Evolutionary conservation across 768 basidiomycete genomes (phyloP).

Genomic region (Lentinula aciculospora): DNA sequence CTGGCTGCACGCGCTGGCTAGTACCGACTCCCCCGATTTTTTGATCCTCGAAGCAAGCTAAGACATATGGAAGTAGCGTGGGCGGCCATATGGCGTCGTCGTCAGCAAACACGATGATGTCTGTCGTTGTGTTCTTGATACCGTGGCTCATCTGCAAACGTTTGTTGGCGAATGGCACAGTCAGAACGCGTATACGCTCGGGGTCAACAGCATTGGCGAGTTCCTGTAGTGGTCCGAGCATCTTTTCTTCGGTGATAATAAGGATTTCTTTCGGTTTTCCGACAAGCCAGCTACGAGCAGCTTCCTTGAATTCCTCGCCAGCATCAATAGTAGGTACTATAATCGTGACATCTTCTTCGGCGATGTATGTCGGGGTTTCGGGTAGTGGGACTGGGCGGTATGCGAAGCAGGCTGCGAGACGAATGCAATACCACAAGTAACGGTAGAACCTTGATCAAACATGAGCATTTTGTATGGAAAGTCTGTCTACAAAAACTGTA

Average conservation of each 20-base stretch:
- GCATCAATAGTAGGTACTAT: conserved; percentile 96
- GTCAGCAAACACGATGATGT: conserved; percentile 92
- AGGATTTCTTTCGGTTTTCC: conserved; percentile 82
- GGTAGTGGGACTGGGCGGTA: conserved; percentile 90
- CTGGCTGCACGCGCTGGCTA: conserved; percentile 80
- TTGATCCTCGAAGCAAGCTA: conserved; percentile 94
- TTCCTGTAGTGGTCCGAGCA: conserved; percentile 83
- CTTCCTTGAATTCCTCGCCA: conserved; percentile 92
- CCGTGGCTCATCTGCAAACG: conserved; percentile 92
- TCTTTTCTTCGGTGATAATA: conserved; percentile 79
- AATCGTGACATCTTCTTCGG: conserved; percentile 91
- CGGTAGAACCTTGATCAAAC: conserved; percentile 71
- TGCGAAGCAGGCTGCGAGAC: conserved; percentile 67
- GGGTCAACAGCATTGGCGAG: conserved; percentile 87
- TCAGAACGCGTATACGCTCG: conserved; percentile 76
- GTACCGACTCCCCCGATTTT: conserved; percentile 91
- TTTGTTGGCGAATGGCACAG: conserved; percentile 91
- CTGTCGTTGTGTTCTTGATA: conserved; percentile 84
- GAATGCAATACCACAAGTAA: conserved; percentile 90
- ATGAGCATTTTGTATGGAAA: not conserved
- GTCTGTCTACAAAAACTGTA: conserved; percentile 24
- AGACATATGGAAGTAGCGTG: conserved; percentile 80
- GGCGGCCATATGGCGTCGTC: conserved; percentile 97
- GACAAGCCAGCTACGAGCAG: conserved; percentile 87
- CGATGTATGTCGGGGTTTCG: conserved; percentile 85